Evolutionary conservation across 2,329 filamentous ascomycete species (phyloP).

Genomic region (Alternaria infectoria): DNA sequence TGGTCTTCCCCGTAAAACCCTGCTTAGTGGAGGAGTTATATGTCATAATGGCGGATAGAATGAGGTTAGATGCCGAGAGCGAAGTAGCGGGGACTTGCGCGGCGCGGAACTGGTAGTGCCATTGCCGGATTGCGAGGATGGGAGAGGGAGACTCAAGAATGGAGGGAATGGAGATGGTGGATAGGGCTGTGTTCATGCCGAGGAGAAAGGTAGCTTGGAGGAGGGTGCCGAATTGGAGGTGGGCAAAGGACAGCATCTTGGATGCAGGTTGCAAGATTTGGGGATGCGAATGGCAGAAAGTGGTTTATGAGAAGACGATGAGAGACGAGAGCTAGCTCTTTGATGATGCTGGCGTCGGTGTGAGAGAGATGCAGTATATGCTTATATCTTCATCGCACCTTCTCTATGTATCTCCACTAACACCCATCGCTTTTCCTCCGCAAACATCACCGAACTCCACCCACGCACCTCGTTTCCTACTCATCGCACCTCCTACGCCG

Average conservation of each 20-base stretch:
- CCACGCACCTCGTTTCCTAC: not conserved
- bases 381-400: not conserved
- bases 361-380: accelerated
- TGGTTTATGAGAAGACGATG: not conserved
- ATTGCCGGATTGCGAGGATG: slow-evolving; percentile 1
- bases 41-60: not conserved
- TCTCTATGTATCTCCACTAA: not conserved
- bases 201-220: slow-evolving; percentile 5
- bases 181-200: not conserved
- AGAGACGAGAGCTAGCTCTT: accelerated
- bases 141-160: not conserved
- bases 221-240: not conserved
- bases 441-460: not conserved
- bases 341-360: not conserved
- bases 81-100: not conserved
- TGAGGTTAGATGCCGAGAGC: not conserved
- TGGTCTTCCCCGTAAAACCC: not conserved
- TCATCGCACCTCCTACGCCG: not conserved
- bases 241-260: not conserved
- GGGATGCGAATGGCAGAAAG: not conserved
- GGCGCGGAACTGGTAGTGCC: not conserved
- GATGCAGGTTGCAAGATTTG: not conserved
- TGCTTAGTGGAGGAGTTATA: not conserved
- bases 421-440: not conserved
- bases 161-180: not conserved